phyloP scores from a whole-genome alignment of 345 rosid genomes.

The Crucihimalaya himalaica region DNA sequence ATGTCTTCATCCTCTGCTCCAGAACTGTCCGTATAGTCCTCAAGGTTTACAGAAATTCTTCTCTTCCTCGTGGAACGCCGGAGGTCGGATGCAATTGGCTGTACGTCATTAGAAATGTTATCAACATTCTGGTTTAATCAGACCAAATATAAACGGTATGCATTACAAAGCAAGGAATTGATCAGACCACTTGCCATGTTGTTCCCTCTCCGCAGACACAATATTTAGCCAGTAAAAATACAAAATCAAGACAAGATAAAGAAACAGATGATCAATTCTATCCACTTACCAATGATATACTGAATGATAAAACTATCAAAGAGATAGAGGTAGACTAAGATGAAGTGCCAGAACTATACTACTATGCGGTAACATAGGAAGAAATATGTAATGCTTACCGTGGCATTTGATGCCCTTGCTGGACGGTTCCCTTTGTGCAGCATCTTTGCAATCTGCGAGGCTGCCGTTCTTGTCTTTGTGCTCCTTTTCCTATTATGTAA shows the following conservation, averaged over 20 bases:
- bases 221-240: background rate
- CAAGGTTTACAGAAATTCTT: conserved; percentile 79
- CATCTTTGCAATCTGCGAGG: conserved; percentile 90
- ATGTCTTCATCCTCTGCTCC: conserved; percentile 94
- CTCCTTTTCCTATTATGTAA: conserved; percentile 68
- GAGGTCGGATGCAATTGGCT: conserved; percentile 78
- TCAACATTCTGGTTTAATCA: conserved; percentile 33
- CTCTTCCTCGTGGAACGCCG: conserved; percentile 96
- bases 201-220: background rate
- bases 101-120: conserved; percentile 36
- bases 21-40: conserved; percentile 82
- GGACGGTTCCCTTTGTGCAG: conserved; percentile 64
- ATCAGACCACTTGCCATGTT: background rate
- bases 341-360: background rate
- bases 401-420: conserved; percentile 53
- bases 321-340: background rate
- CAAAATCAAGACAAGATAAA: background rate
- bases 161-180: background rate
- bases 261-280: background rate
- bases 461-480: conserved; percentile 87
- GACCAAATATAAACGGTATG: conserved; percentile 19
- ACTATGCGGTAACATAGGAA: background rate
- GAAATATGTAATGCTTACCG: conserved; percentile 47
- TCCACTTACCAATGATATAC: background rate
- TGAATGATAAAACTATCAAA: background rate